Conservation (phyloP, 371 early-diverging fungal genomes). For the Dichotomocladium elegans region DNA sequence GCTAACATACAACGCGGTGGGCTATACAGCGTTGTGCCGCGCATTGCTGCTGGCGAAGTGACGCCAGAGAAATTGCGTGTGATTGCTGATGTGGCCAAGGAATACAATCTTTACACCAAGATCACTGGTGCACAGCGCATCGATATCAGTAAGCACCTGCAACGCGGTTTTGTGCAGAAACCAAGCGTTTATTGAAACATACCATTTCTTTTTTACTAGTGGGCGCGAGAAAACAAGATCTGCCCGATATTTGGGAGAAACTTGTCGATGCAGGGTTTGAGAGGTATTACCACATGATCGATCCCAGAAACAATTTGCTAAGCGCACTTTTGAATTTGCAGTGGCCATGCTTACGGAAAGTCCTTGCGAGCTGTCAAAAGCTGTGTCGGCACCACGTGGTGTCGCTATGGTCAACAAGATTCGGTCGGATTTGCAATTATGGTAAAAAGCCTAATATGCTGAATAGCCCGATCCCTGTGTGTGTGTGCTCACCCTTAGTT, state of each 20-base stretch:
- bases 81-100: conserved; percentile 57
- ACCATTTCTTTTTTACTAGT: conserved; percentile 25
- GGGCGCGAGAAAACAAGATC: conserved; percentile 60
- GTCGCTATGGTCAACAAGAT: conserved; percentile 66
- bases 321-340: conserved; percentile 37
- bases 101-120: conserved; percentile 62
- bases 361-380: conserved; percentile 70
- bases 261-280: conserved; percentile 63
- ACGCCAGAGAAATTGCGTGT: conserved; percentile 62
- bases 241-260: conserved; percentile 64
- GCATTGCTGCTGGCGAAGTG: conserved; percentile 66
- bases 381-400: conserved; percentile 69
- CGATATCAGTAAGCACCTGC: conserved; percentile 32
- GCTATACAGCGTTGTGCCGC: conserved; percentile 64
- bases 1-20: conserved; percentile 73
- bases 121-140: conserved; percentile 68
- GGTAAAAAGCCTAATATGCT: neutral
- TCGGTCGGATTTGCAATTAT: conserved; percentile 64
- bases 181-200: neutral
- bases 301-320: conserved; percentile 42
- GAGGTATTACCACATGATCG: conserved; percentile 39
- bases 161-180: too few species aligned
- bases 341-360: conserved; percentile 72
- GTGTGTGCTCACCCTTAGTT: neutral
- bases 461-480: neutral